A percentile compares a stretch with the other conserved stretches of the same genome.
These are phyloP conservation scores for Fusarium buxicola DNA, from an alignment of 2,329 filamentous ascomycete genomes.

Conservation along the genomic window DNA sequence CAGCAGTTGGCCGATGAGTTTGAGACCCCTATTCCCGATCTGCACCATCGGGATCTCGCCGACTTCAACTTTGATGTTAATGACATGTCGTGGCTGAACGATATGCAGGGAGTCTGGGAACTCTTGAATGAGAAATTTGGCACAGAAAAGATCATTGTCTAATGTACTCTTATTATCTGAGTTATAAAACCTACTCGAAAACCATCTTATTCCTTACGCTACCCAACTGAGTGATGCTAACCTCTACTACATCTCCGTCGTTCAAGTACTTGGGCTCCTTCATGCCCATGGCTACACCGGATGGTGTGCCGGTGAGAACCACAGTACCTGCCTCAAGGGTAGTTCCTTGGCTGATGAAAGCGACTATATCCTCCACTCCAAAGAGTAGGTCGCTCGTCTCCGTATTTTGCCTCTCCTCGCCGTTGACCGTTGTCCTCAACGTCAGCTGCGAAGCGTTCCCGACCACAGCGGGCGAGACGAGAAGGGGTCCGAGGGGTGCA, in stretches of 20 bases:
- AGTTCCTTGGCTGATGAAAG: conserved; percentile 60
- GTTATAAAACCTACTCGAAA: conserved; percentile 43
- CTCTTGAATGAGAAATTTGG: conserved; percentile 40
- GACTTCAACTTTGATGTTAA: conserved; percentile 48
- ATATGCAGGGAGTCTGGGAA: conserved; percentile 49
- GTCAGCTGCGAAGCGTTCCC: conserved; percentile 46
- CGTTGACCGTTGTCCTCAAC: conserved; percentile 60
- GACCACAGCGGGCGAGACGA: conserved; percentile 49
- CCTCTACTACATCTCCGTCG: conserved; percentile 57
- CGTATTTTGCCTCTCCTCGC: conserved; percentile 61
- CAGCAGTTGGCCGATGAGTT: conserved; percentile 42
- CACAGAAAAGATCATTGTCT: neutral
- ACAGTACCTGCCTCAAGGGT: conserved; percentile 64
- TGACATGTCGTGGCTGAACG: conserved; percentile 51
- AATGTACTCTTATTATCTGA: conserved; percentile 11
- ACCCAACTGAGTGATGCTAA: conserved; percentile 54
- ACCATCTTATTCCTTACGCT: conserved; percentile 54
- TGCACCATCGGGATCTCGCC: conserved; percentile 41
- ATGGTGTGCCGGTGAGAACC: conserved; percentile 61
- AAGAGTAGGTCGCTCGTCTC: conserved; percentile 63
- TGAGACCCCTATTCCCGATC: conserved; percentile 34
- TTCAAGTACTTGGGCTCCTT: conserved; percentile 57
- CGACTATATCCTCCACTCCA: conserved; percentile 58
- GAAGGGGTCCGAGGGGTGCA: conserved; percentile 64
- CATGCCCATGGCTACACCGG: conserved; percentile 61